These are phyloP conservation scores for Dactylorhiza incarnata DNA, from an alignment of 106 monocot genomes.

Conservation along the genomic window DNA sequence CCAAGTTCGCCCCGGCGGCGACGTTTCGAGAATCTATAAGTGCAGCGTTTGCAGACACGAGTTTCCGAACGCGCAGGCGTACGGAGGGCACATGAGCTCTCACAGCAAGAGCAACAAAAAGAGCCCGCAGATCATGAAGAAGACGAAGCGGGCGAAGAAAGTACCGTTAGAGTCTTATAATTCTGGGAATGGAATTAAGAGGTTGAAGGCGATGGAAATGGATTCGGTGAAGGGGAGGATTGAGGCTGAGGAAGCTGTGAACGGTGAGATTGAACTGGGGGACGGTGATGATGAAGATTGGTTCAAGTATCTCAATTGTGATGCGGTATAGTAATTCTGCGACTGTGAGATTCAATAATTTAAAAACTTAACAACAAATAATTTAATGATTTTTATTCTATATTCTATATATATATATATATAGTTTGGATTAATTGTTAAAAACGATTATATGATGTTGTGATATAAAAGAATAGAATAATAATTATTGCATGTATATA, in stretches of 20 bases:
- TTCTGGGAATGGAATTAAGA: background rate
- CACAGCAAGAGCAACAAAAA: constrained; percentile 19
- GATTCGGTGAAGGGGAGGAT: background rate
- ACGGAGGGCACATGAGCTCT: constrained; percentile 35
- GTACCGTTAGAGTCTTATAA: background rate
- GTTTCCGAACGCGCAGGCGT: constrained; percentile 31
- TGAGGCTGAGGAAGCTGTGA: background rate
- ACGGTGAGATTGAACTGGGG: background rate
- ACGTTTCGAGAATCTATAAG: constrained; percentile 11
- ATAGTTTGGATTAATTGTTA: no score
- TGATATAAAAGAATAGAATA: no score
- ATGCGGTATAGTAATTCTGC: background rate
- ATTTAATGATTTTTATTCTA: no score
- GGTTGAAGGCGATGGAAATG: background rate
- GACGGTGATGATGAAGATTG: background rate
- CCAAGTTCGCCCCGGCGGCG: constrained; percentile 13
- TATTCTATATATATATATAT: no score
- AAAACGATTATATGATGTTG: no score
- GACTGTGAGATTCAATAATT: no score
- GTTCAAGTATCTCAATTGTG: constrained; percentile 2
- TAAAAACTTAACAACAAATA: no score
- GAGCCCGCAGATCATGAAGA: background rate
- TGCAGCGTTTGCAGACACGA: constrained; percentile 15
- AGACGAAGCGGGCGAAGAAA: background rate
- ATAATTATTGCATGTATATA: no score